A percentile compares a stretch with the other conserved stretches of the same genome.
phyloP scores from a whole-genome alignment of 148 eudicot species.

The Rhododendron henanense region DNA sequence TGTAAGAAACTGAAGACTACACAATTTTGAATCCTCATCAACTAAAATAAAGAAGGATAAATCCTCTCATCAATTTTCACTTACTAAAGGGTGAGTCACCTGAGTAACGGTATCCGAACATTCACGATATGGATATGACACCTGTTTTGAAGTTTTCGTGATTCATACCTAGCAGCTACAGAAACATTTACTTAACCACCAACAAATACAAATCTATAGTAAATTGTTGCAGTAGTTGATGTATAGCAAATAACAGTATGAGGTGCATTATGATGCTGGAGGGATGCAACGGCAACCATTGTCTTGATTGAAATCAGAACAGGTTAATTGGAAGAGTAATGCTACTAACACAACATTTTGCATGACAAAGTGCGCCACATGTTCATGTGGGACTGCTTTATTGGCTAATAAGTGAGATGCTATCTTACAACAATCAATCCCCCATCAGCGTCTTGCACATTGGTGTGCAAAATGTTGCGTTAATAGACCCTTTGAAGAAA shows the following conservation, averaged over 20 bases:
- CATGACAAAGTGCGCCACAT: neutral
- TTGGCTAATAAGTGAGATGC: neutral
- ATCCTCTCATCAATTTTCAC: no score
- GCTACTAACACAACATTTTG: neutral
- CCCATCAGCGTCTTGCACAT: neutral
- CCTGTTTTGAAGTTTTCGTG: neutral
- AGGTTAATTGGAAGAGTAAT: neutral
- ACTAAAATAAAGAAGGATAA: neutral
- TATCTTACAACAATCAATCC: neutral
- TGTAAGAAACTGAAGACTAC: neutral
- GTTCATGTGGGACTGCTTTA: neutral
- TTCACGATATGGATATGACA: neutral
- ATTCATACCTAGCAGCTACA: neutral
- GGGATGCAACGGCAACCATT: neutral
- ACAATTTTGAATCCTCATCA: neutral
- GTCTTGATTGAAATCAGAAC: neutral
- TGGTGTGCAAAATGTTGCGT: neutral
- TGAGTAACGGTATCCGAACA: neutral
- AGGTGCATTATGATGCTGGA: neutral
- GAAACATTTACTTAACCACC: neutral
- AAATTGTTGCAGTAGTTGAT: neutral
- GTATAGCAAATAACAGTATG: neutral
- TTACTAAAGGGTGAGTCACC: neutral
- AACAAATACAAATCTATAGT: neutral
- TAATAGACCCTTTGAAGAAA: neutral